Evolutionary conservation across 108 stramenopile species (phyloP).

Genomic region (Heterococcus sp.): DNA sequence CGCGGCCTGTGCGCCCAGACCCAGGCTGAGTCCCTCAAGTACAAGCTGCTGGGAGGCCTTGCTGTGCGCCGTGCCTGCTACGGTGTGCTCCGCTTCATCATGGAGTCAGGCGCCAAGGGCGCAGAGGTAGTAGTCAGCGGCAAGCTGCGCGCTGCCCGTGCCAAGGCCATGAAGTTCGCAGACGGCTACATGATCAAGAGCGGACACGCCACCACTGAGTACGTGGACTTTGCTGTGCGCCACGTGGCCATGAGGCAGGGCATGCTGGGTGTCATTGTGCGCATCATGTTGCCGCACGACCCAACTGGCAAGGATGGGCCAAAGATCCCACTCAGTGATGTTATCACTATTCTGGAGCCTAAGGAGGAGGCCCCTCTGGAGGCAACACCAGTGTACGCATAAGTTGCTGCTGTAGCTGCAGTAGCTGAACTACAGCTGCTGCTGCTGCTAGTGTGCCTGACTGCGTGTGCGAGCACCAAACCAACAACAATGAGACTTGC

Average conservation of each 20-base stretch:
- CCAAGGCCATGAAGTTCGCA: constrained; percentile 99
- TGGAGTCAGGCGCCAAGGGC: constrained; percentile 99
- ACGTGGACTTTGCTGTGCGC: constrained; percentile 95
- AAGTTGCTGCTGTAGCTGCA: too few relatives aligned
- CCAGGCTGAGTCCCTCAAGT: constrained; percentile 98
- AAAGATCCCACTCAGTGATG: constrained; percentile 61
- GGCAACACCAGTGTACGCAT: constrained; percentile 20
- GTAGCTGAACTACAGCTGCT: too few relatives aligned
- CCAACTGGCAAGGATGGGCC: constrained; percentile 69
- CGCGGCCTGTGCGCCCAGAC: constrained; percentile 98
- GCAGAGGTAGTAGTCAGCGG: constrained; percentile 98
- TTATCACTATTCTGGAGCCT: constrained; percentile 62
- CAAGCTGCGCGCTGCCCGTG: constrained; percentile 99
- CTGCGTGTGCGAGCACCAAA: too few relatives aligned
- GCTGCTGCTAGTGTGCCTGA: too few relatives aligned
- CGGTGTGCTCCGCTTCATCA: constrained; percentile 98
- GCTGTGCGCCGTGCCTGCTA: constrained; percentile 99
- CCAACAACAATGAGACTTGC: too few relatives aligned
- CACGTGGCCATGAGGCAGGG: constrained; percentile 99
- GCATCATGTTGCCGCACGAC: constrained; percentile 98
- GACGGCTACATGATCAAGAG: constrained; percentile 99
- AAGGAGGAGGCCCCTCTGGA: constrained; percentile 56
- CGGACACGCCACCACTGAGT: constrained; percentile 90
- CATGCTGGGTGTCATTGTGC: constrained; percentile 96
- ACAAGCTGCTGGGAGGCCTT: constrained; percentile 96